These are phyloP conservation scores for Candida xyloterini DNA, from an alignment of 805 yeast species.

Conservation along the genomic window DNA sequence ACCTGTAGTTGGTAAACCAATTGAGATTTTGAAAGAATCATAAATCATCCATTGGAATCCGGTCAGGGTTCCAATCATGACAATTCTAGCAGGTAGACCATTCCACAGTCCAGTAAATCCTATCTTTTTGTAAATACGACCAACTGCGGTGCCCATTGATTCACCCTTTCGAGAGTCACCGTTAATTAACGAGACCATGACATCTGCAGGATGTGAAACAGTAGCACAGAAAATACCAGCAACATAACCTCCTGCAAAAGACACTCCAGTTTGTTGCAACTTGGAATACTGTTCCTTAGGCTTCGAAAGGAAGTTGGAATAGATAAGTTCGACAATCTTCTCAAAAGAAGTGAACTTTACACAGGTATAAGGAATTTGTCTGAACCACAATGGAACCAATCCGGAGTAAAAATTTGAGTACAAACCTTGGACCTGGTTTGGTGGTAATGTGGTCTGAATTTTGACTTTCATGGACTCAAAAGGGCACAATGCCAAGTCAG, in stretches of 20 bases:
- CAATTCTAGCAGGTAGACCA: constrained; percentile 89
- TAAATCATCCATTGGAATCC: constrained; percentile 97
- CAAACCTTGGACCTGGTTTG: constrained; percentile 61
- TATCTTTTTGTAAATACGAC: constrained; percentile 73
- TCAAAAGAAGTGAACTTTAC: constrained; percentile 95
- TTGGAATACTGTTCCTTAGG: constrained; percentile 68
- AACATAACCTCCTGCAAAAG: constrained; percentile 92
- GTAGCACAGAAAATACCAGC: constrained; percentile 97
- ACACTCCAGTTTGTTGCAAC: constrained; percentile 86
- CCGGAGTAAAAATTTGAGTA: constrained; percentile 78
- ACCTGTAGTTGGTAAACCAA: constrained; percentile 95
- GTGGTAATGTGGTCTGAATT: constrained; percentile 92
- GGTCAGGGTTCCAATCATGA: constrained; percentile 96
- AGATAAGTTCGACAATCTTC: constrained; percentile 79
- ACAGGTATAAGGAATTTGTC: constrained; percentile 99
- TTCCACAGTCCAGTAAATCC: constrained; percentile 94
- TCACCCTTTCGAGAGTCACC: constrained; percentile 66
- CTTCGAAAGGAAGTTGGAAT: constrained; percentile 60
- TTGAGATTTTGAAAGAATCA: constrained; percentile 92
- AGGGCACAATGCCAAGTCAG: constrained; percentile 89
- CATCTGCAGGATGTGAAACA: constrained; percentile 98
- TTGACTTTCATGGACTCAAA: constrained; percentile 93
- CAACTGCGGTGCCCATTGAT: constrained; percentile 60
- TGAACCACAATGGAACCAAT: constrained; percentile 86
- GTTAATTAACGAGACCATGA: constrained; percentile 92